A percentile compares a stretch with the other conserved stretches of the same genome.
These are phyloP conservation scores for Aspergillus melleus DNA, from an alignment of 2,329 filamentous ascomycete genomes.

Conservation along the genomic window DNA sequence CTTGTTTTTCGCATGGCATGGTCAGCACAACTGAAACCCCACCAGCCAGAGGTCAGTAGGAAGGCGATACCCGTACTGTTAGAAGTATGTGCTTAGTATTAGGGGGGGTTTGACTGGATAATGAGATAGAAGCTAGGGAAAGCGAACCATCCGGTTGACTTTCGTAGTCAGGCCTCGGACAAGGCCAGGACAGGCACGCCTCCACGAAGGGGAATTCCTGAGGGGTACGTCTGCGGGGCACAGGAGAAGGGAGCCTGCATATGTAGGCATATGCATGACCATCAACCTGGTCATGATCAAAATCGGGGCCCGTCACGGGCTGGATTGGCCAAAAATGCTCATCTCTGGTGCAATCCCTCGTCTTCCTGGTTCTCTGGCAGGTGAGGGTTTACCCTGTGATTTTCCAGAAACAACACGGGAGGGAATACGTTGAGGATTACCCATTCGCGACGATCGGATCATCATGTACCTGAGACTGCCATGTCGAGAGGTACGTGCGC, in stretches of 20 bases:
- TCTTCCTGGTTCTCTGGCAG: not conserved
- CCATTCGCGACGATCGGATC: no score
- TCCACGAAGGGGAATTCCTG: not conserved
- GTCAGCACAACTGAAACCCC: no score
- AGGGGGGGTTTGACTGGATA: not conserved
- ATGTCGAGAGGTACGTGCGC: not conserved
- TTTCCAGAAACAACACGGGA: no score
- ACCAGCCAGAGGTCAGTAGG: not conserved
- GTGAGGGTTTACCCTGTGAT: no score
- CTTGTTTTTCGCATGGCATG: no score
- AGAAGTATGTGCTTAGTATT: not conserved
- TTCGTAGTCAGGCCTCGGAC: not conserved
- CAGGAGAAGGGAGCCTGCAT: not conserved
- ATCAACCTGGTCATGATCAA: not conserved
- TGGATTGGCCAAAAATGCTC: not conserved
- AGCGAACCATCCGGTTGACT: not conserved
- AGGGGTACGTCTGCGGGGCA: not conserved
- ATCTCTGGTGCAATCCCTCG: not conserved
- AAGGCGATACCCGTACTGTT: not conserved
- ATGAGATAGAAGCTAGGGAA: not conserved
- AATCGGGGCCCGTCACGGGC: not conserved
- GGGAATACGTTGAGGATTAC: no score
- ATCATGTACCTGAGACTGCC: no score
- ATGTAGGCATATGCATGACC: not conserved
- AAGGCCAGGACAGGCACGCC: not conserved